Base-by-base conservation (phyloP, 179 eudicot genomes). In the Silene coronaria region DNA sequence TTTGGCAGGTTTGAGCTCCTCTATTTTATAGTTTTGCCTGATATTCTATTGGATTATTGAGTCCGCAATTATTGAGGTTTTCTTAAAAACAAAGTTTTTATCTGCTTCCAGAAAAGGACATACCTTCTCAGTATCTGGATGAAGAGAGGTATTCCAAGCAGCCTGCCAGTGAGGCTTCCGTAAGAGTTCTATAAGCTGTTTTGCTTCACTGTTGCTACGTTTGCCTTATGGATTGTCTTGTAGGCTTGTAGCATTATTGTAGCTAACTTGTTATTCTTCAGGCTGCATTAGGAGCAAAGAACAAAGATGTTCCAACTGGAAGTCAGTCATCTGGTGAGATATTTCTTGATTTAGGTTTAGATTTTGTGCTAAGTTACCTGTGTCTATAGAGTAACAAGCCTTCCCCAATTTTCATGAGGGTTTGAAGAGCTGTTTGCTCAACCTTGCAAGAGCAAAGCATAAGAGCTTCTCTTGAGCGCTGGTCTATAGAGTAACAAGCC, bases 41-140 rank as follows among this genome's bases (percentile, higher is more conserved):
- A n/a, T 51, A 4, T 3, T 59, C 10, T 26, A 70, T 13, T 12
- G 62, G 72, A 14, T 27, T 7, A 34, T 21, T 57, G 28, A 17
- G 9, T 17, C 63, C 4, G 2, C 62, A 26, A 27, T 22, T 46
- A 53, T 38, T 17, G 4, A 34, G 6, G 48, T 17, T 13, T 24
- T 75, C 60, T 48, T 74, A 1, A 12, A 30, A 65, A 28, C 36
- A 27, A 45, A 53, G 24, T 26, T 75, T 5, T 48, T 71, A 1
- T 55, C 27, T 72, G 24, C 70, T 81, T 84, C 36, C 89, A 95
- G 97, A 95, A 80, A 95, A 95, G 87, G 99, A 95, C 85, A 89
- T 95, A 75, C 97, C 99, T 34, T 74, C 90, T 48, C 84, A 79
- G 66, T 88, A 84, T 78, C 82, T 88, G 79, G 97, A 95, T 82